Evolutionary conservation across 257 asterid genomes (phyloP), one percentile per base, ranked within the genome.

Genomic region (Solanum etuberosum): DNA sequence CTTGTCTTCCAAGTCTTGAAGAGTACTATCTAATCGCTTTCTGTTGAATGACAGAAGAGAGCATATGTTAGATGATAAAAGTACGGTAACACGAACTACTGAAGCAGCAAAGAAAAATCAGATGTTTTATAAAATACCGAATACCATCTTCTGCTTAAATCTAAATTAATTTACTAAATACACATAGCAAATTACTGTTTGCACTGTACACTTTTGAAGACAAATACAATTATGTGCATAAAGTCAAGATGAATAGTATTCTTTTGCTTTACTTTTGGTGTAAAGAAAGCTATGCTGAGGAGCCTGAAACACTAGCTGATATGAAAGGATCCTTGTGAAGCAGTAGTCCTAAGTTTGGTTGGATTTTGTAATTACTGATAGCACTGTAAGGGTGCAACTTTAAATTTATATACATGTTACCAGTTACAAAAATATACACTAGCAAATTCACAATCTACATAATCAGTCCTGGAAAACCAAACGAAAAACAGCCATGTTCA

Each of bases 1-100:
- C 91, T 95, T 95, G 89, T 94, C 99, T 88, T 97, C 98, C 90
- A 97, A 91, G 93, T 95, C 98, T 88, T 95, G 98, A 86, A 94
- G 97, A 76, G 94, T 91, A 37, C 92, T 90, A 92, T 95, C 98
- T 88, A 93, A 91, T 43, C 98, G 98, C 89, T 95, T 97, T 94
- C 98, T 97, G 95, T 42, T 86, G 68, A 85, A 25, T 88, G 88
- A 83, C 40, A 74, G n/a, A 76, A 78, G 40, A 43, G n/a, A 77
- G 37, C 23, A 43, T 27, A 8, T 9, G 61, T 43, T 78, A 46
- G 5, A 15, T 78, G 84, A 43, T 46, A 84, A 59, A 59, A 85
- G 10, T 71, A 82, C 54, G 20, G 74, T 57, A 87, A 85, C 59
- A 40, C 20, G 11, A 31, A 29, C 29, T 43, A 21, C 23, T 42